phyloP scores from a whole-genome alignment of 495 filamentous ascomycete genomes.

The Podospora anserina region DNA sequence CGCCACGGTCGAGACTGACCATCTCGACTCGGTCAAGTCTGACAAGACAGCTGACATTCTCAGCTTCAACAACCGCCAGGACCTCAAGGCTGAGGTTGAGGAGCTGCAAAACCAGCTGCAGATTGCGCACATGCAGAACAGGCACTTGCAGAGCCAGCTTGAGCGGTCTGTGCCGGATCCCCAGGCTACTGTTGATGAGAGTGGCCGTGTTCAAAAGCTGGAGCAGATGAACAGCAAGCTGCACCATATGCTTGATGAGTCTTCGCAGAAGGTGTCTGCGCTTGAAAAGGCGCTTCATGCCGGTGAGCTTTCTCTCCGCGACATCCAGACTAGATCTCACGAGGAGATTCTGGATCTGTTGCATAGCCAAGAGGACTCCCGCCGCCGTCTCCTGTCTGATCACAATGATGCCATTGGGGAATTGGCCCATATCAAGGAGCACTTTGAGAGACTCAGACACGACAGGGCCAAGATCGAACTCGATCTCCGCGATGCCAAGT shows the following conservation, averaged over 20 bases:
- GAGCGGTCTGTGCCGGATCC: slow-evolving; percentile 56
- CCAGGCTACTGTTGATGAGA: slow-evolving; percentile 70
- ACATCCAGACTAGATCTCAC: slow-evolving; percentile 89
- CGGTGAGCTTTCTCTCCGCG: slow-evolving; percentile 85
- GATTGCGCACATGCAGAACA: slow-evolving; percentile 92
- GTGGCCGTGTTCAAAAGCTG: slow-evolving; percentile 81
- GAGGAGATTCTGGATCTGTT: slow-evolving; percentile 93
- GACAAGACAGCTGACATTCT: slow-evolving; percentile 88
- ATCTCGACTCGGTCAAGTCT: slow-evolving; percentile 73
- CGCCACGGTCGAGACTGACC: slow-evolving; percentile 61
- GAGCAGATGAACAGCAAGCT: slow-evolving; percentile 89
- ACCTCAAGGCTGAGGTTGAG: slow-evolving; percentile 86
- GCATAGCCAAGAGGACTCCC: slow-evolving; percentile 88
- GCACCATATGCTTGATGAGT: slow-evolving; percentile 94
- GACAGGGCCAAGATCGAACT: slow-evolving; percentile 74
- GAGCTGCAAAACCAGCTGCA: slow-evolving; percentile 93
- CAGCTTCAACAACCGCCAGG: slow-evolving; percentile 84
- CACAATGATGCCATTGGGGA: slow-evolving; percentile 85
- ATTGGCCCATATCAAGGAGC: slow-evolving; percentile 75
- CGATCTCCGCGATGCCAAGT: slow-evolving; percentile 80
- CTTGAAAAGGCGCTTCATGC: slow-evolving; percentile 82
- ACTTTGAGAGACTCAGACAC: slow-evolving; percentile 82
- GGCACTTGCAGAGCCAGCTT: slow-evolving; percentile 86
- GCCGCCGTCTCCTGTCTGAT: slow-evolving; percentile 72
- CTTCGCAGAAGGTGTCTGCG: slow-evolving; percentile 85